Evolutionary conservation across 768 basidiomycete genomes (phyloP), one percentile per base, ranked within the genome.

Genomic region (Kwoniella botswanensis): DNA sequence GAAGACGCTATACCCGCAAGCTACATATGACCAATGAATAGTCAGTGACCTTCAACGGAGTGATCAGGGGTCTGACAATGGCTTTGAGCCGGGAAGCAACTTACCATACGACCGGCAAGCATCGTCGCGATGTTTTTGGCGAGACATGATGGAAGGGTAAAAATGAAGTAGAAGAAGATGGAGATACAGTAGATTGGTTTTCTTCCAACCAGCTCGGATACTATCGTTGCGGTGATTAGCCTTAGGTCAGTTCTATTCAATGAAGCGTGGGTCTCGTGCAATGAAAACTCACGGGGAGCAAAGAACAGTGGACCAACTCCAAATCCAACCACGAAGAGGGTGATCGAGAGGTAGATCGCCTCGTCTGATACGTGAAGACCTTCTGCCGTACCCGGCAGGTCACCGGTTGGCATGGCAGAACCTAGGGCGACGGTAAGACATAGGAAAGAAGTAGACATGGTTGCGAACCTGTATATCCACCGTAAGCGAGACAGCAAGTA

Each of bases 111-210:
- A 57, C 81, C 79, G 44, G 79, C 77, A 54, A 82, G 66, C 58
- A 81, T 67, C 21, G 80, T 76, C 10, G 73, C 78, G 46, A 74
- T 71, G 67, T 77, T 78, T 21, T 76, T 55, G 3, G 82, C 78
- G n/a, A 83, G 73, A 7, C 75, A 76, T 4, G 69, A 77, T 3
- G 83, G 83, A 18, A 84, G 72, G 2, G 80, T 82, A 73, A 82
- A 82, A 62, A 81, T 65, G 55, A 79, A 77, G 70, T 80, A 82
- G 63, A 81, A 73, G 29, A 66, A 68, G 57, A 80, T 75, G 22
- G 69, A 72, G 65, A 80, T 62, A 58, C 74, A 66, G 77, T 81
- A 78, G 66, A 82, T 70, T 2, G 74, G 74, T 35, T 74, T 69
- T 10, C 82, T 74, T 35, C 82, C 82, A 50, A 72, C 70, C 42